Conservation (phyloP, 2,329 filamentous ascomycete species). For the Calcarisporium arbuscula region DNA sequence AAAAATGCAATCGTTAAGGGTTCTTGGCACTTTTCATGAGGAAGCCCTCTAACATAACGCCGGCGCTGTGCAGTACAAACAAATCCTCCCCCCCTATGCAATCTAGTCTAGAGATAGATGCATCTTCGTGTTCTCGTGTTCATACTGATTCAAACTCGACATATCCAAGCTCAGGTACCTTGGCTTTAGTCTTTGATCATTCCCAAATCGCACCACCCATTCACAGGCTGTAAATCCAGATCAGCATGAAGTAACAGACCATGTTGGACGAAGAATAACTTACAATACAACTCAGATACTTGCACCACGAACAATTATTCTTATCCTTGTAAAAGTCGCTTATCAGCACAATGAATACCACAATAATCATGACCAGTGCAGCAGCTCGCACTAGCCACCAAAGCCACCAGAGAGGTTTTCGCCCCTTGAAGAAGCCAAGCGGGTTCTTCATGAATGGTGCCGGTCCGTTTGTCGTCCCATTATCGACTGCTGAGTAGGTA, state of each 20-base stretch:
- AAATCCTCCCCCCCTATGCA: conserved; percentile 6
- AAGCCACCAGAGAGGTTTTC: conserved; percentile 91
- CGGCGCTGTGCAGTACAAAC: conserved; percentile 24
- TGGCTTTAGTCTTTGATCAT: conserved; percentile 19
- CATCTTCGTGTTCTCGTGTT: too few species aligned
- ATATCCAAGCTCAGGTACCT: conserved; percentile 1
- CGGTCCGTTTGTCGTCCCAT: conserved; percentile 39
- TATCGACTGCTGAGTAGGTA: conserved; percentile 64
- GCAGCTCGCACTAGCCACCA: conserved; percentile 89
- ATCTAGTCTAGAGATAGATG: too few species aligned
- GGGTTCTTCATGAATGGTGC: conserved; percentile 55
- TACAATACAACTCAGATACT: conserved; percentile 88
- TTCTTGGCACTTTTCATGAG: conserved; percentile 2
- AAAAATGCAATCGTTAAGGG: background rate
- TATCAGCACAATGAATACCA: conserved; percentile 80
- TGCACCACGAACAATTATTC: conserved; percentile 82
- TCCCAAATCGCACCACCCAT: conserved; percentile 58
- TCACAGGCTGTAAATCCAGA: conserved; percentile 47
- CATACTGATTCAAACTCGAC: too few species aligned
- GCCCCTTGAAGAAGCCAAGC: conserved; percentile 79
- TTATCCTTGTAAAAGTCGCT: conserved; percentile 79
- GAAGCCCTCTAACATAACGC: conserved; percentile 18
- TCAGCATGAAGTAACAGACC: conserved; percentile 15
- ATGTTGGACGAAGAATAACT: conserved; percentile 33
- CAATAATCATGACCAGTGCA: conserved; percentile 70